Evolutionary conservation across 352 stramenopile genomes (phyloP), one percentile per base, ranked within the genome.

Genomic region (Phytophthora agathidicida): DNA sequence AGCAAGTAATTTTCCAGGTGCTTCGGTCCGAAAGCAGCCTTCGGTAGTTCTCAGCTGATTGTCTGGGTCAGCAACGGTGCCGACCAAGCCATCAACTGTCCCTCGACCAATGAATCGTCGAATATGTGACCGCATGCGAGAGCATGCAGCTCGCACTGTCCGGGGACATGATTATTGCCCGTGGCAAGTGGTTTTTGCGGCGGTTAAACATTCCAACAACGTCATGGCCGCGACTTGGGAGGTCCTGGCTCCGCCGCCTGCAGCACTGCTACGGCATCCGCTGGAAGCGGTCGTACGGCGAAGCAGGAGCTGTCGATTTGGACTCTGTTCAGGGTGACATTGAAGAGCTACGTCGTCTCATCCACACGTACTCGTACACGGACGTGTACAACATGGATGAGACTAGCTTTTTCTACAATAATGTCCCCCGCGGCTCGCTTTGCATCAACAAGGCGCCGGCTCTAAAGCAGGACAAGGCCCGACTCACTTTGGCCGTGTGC

Each of bases 331-430:
- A 20, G 1, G 5, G 10, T 0, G 44, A 53, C 22, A 31, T 44
- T 11, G 10, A 53, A 4, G 1, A 11, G 1, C 31, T 23, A 16
- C 19, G 44, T 10, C 8, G 20, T 22, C 4, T 51, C 1, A 20
- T 51, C 6, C 24, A 6, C 39, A 16, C 23, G 13, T 44, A 53
- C n/a, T 14, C 45, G 6, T 19, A n/a, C 22, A 35, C 24, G 20
- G 32, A 45, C 33, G 46, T 55, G 0, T 55, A 45, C 28, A 45
- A 55, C 10, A 44, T 55, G 46, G 32, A 45, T 32, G 33, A 35
- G 14, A 55, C 46, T 2, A 14, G 14, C 6, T 27, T 53, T 16
- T 44, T 42, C 22, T 53, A 43, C 32, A 53, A 42, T 14, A 53
- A 30, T 9, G 45, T 44, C 3, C 45, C 45, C 0, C 10, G 45